Evolutionary conservation across 1,284 basidiomycete species (phyloP).

Genomic region (Phlebopus sp.): DNA sequence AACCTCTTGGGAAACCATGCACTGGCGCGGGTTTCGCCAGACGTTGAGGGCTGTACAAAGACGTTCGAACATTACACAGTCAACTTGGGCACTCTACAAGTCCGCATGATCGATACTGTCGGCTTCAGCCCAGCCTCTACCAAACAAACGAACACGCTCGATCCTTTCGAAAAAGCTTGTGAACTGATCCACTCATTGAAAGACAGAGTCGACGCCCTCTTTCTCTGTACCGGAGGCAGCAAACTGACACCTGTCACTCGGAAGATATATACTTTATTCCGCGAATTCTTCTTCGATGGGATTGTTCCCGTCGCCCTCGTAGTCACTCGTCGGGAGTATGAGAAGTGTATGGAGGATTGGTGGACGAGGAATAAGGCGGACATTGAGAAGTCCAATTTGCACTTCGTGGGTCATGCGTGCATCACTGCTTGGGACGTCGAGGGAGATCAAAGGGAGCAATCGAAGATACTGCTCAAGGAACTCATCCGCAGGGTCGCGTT

Average conservation of each 20-base stretch:
- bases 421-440: background rate
- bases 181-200: conserved; percentile 3
- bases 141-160: background rate
- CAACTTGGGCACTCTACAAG: background rate
- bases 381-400: conserved; percentile 4
- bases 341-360: conserved; percentile 12
- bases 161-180: conserved; percentile 2
- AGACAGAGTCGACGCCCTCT: background rate
- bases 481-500: too few species aligned
- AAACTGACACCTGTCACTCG: conserved; percentile 1
- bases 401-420: conserved; percentile 5
- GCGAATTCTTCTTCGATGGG: conserved; percentile 4
- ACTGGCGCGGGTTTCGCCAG: background rate
- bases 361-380: conserved; percentile 5
- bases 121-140: conserved; percentile 1
- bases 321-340: conserved; percentile 29
- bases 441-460: background rate
- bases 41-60: conserved; percentile 1
- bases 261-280: conserved; percentile 1
- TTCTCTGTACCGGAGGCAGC: conserved; percentile 1
- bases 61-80: background rate
- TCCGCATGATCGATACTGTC: conserved; percentile 14
- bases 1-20: conserved; percentile 49
- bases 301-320: conserved; percentile 26
- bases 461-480: background rate